Evolutionary conservation across 257 asterid species (phyloP).

Genomic region (Gardenia jasminoides): DNA sequence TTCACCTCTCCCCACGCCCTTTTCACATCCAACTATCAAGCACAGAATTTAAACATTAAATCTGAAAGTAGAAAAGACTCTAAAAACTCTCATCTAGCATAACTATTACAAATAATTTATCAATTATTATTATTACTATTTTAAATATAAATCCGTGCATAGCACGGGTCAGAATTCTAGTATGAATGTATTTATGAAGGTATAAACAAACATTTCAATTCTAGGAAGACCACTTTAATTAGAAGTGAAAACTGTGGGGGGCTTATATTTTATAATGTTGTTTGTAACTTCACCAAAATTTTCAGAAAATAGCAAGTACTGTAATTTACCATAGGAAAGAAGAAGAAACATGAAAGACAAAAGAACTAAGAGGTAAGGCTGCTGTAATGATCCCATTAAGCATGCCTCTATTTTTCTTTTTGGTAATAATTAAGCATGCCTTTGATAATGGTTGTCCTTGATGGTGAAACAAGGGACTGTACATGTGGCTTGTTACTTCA

Average conservation of each 20-base stretch:
- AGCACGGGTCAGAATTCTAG: too few species aligned
- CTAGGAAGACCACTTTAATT: background rate
- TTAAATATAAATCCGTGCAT: too few species aligned
- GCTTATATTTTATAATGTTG: background rate
- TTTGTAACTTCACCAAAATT: background rate
- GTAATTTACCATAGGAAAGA: background rate
- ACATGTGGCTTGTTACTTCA: slow-evolving; percentile 14
- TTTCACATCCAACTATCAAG: too few species aligned
- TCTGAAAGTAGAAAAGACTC: too few species aligned
- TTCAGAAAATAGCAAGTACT: background rate
- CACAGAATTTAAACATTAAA: too few species aligned
- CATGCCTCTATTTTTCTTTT: slow-evolving; percentile 1
- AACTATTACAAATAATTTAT: too few species aligned
- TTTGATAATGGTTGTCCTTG: background rate
- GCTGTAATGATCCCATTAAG: background rate
- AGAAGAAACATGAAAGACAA: background rate
- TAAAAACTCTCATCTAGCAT: too few species aligned
- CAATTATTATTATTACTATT: too few species aligned
- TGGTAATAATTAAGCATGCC: too few species aligned
- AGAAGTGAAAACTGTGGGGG: background rate
- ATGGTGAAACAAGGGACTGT: background rate
- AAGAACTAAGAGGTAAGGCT: background rate
- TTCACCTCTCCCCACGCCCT: too few species aligned
- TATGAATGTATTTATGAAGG: background rate
- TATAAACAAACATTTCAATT: background rate